A percentile compares a stretch with the other conserved stretches of the same genome.
These are phyloP conservation scores for Tolypocladium pustulatum DNA, from an alignment of 2,329 filamentous ascomycete species.

Conservation along the genomic window DNA sequence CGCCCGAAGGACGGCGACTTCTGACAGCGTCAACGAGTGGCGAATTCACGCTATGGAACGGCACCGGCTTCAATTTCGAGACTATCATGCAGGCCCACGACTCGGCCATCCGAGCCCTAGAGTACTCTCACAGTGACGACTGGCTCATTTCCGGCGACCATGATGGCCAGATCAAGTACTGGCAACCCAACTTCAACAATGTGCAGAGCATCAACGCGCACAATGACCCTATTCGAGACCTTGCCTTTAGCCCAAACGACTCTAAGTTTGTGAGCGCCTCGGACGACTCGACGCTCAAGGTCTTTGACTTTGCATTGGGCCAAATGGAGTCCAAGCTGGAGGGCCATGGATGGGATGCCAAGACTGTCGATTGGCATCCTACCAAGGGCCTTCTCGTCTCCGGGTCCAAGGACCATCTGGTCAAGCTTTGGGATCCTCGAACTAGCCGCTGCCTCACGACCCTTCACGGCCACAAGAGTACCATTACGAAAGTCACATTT, in stretches of 20 bases:
- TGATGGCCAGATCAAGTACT: conserved; percentile 93
- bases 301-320: conserved; percentile 89
- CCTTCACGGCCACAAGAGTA: conserved; percentile 94
- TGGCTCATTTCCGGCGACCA: conserved; percentile 96
- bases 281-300: conserved; percentile 86
- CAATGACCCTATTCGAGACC: conserved; percentile 76
- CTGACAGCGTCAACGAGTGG: conserved; percentile 92
- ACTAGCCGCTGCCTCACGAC: conserved; percentile 84
- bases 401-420: conserved; percentile 92
- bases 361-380: conserved; percentile 95
- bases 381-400: conserved; percentile 89
- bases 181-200: conserved; percentile 98
- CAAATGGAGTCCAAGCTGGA: conserved; percentile 73
- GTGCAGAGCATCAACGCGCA: conserved; percentile 91
- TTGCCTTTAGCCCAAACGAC: conserved; percentile 90
- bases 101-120: conserved; percentile 68
- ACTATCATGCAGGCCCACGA: conserved; percentile 99
- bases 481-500: conserved; percentile 85
- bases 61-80: conserved; percentile 98
- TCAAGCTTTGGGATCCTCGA: conserved; percentile 97
- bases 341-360: conserved; percentile 97
- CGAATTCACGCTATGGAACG: conserved; percentile 98
- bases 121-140: conserved; percentile 91
- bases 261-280: conserved; percentile 93
- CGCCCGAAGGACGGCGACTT: conserved; percentile 82